Evolutionary conservation across 371 early-diverging fungal genomes (phyloP), one percentile per base, ranked within the genome.

Genomic region (Rhizopus delemar): DNA sequence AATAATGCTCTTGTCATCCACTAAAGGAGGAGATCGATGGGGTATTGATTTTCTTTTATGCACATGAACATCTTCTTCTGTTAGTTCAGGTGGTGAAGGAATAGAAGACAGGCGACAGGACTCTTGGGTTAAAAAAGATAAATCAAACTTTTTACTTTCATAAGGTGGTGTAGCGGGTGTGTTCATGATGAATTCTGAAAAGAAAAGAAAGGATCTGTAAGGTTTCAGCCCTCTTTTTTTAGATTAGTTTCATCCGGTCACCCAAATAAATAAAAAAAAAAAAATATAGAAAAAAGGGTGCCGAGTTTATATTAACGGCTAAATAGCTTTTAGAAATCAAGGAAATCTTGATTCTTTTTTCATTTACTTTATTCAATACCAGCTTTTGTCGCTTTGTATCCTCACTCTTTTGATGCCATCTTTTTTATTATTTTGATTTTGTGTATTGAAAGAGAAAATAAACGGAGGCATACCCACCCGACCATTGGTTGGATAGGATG

Each of bases 41-140:
- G 66, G 66, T 29, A 51, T 48, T 22, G 55, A 51, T 62, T 61
- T 62, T 45, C 61, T 50, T 38, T 32, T 58, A 13, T 53, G 16
- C 41, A 41, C 22, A 35, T 33, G 7, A 41, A 55, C 36, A 53
- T 49, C 39, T 8, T 43, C 32, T 46, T 22, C 13, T 32, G 53
- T 32, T 34, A 57, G 38, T 33, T 73, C 74, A 15, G 74, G 74
- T 32, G 77, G 77, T 15, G 77, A 72, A 15, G 60, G 62, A 55
- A 69, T 63, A 9, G 70, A 22, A 22, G 22, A 59, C 15, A 53
- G 41, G 32, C 50, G 29, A 11, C 35, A 33, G 38, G 50, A 41
- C 15, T 35, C 39, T 51, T 38, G 34, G 53, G 58, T 48, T 22
- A 16, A 7, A 31, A 53, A 56, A 11, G 29, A 66, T 39, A 51